Base-by-base conservation (phyloP, 257 asterid species). In the Scutellaria barbata region DNA sequence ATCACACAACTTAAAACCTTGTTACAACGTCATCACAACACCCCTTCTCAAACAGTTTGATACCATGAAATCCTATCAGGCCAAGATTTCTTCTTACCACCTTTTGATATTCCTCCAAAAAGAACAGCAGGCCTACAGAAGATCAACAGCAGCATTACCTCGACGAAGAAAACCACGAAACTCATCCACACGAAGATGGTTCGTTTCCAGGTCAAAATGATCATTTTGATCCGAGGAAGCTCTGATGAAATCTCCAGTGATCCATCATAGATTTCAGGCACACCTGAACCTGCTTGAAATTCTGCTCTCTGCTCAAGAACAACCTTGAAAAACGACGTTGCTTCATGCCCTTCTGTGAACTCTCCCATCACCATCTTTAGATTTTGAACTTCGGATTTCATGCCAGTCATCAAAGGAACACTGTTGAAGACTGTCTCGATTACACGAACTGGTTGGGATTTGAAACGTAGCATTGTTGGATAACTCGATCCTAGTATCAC, bases 281-380 rank as follows among this genome's bases (percentile, higher is more conserved):
- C 82, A 1, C 92, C 92, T 2, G 79, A 77, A 1, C 92, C 86
- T 0, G 82, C 57, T 61, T 79, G 75, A 11, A 66, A 59, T 61
- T 81, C 86, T 1, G 96, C 89, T 79, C 89, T 85, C 67, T 74
- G 86, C 51, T 81, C 91, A 14, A 89, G 75, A 8, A 75, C 55
- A 2, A 86, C 90, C 71, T 72, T 80, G 45, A 86, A 73, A 35
- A 62, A 76, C 0, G 82, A 45, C 0, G 87, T 82, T 18, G 84
- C 82, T 14, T 82, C 83, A 3, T 50, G 11, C 40, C 85, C 87
- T 80, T 88, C 80, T 0, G 54, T 76, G 56, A 76, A 75, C 7
- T 85, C 89, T 30, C 52, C 48, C 14, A 76, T 71, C 5, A 42
- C 76, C 0, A 86, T 78, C 33, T 75, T 77, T 39, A 86, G 76